Evolutionary conservation across 2,329 filamentous ascomycete species (phyloP), one percentile per base, ranked within the genome.

Genomic region (Chaetomium sp.): DNA sequence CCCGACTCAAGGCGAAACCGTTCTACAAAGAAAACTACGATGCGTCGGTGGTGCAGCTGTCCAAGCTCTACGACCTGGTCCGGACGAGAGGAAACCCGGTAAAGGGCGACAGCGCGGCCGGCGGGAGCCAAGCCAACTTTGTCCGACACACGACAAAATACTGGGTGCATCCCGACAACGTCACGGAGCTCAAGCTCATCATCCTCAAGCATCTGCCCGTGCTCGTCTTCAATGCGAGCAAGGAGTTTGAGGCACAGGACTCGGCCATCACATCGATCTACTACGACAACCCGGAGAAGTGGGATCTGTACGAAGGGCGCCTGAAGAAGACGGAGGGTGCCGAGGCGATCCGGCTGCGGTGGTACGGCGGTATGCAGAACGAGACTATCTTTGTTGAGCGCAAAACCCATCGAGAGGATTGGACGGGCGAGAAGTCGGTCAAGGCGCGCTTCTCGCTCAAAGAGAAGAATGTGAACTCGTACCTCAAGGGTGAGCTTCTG

Each of bases 11-110:
- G 74, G 89, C 91, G 46, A 96, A 96, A 71, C 92, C 94, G 0
- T 99, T 99, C 74, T 99, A 96, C 80, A 95, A 95, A 71, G 92
- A 97, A 69, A 96, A 99, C 73, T 97, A 97, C 73, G 94, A 99
- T 74, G 88, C 87, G 35, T 95, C 95, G 58, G 89, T 99, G 38
- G 87, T 97, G 60, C 91, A 95, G 73, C 83, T 99, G 36, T 99
- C 94, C 27, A 92, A 87, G 72, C 83, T 97, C 54, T 99, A 96
- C 76, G 92, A 99, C 70, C 79, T 95, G 43, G 94, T 97, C 12
- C 85, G 94, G 54, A 99, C 92, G 2, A 83, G 92, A 63, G 94
- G 94, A 56, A 92, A 95, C 69, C 94, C 94, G 0, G 85, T 90
- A 66, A 91, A 90, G 73, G 94, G 94, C 55, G 94, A 99, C 71